These are phyloP conservation scores for Zasmidium citrigriseum DNA, from an alignment of 2,329 filamentous ascomycete genomes.

Conservation along the genomic window DNA sequence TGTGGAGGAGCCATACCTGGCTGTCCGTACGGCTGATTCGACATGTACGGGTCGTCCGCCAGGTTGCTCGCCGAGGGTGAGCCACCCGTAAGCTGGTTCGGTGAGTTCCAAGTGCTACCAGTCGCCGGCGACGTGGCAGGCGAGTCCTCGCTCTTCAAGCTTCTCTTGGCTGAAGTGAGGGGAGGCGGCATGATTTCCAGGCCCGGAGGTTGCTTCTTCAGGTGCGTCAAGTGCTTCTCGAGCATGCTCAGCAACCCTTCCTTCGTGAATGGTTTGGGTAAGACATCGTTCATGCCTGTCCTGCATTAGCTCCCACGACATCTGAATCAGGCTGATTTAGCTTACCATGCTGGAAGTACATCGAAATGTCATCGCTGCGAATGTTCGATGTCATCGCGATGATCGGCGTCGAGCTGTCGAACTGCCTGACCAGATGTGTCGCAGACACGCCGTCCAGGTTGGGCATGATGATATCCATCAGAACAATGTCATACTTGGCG, in stretches of 20 bases:
- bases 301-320: conserved; percentile 4
- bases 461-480: conserved; percentile 83
- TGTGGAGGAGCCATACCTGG: conserved; percentile 15
- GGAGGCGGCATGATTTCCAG: conserved; percentile 53
- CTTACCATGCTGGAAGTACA: conserved; percentile 95
- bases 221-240: conserved; percentile 82
- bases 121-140: conserved; percentile 63
- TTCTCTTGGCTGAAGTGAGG: conserved; percentile 55
- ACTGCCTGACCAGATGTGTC: conserved; percentile 87
- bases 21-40: conserved; percentile 45
- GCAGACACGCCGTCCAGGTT: conserved; percentile 93
- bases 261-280: conserved; percentile 94
- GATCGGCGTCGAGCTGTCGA: conserved; percentile 78
- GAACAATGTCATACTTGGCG: conserved; percentile 63
- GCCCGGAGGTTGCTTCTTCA: conserved; percentile 60
- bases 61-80: conserved; percentile 53
- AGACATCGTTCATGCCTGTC: conserved; percentile 92
- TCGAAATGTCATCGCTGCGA: conserved; percentile 90
- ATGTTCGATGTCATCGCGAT: conserved; percentile 99
- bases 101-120: conserved; percentile 65
- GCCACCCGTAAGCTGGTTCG: conserved; percentile 58
- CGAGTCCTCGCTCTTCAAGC: conserved; percentile 64
- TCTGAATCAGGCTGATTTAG: neutral
- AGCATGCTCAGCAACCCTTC: conserved; percentile 77
- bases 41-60: conserved; percentile 48